phyloP scores from a whole-genome alignment of 108 stramenopile genomes.

The Mediolabrus comicus region DNA sequence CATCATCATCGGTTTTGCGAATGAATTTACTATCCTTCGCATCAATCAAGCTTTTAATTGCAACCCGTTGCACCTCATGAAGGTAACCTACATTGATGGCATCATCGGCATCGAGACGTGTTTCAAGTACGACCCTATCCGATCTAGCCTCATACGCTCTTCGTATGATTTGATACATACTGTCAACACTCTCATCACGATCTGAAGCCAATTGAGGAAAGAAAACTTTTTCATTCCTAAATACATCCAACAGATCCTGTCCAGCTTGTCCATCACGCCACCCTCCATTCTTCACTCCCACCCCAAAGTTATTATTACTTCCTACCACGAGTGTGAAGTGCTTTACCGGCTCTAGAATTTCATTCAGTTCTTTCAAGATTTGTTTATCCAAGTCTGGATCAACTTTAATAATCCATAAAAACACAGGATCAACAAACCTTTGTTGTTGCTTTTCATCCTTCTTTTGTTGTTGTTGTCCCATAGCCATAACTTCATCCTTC shows the following conservation, averaged over 20 bases:
- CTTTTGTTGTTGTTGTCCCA: background rate
- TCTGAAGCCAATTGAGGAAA: constrained; percentile 8
- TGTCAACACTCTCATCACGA: background rate
- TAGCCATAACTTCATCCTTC: background rate
- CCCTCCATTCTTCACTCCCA: constrained; percentile 46
- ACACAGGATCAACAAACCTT: constrained; percentile 31
- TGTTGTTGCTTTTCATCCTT: constrained; percentile 1
- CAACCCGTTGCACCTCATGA: constrained; percentile 53
- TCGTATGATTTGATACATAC: constrained; percentile 6
- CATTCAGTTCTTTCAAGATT: constrained; percentile 43
- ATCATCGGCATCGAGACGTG: constrained; percentile 85
- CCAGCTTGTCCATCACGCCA: constrained; percentile 66
- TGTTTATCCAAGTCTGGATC: constrained; percentile 62
- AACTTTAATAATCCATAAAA: constrained; percentile 84
- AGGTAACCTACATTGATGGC: constrained; percentile 68
- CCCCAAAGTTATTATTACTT: constrained; percentile 61
- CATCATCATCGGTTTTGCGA: constrained; percentile 20
- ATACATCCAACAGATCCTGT: constrained; percentile 44
- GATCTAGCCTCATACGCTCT: constrained; percentile 54
- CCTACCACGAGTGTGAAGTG: constrained; percentile 57
- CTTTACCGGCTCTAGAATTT: constrained; percentile 39
- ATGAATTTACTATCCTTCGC: constrained; percentile 8
- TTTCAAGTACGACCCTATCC: constrained; percentile 67
- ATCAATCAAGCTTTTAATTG: constrained; percentile 46
- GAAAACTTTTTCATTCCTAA: constrained; percentile 13